Evolutionary conservation across 805 yeast genomes (phyloP), one percentile per base, ranked within the genome.

Genomic region (Candida boleticola): DNA sequence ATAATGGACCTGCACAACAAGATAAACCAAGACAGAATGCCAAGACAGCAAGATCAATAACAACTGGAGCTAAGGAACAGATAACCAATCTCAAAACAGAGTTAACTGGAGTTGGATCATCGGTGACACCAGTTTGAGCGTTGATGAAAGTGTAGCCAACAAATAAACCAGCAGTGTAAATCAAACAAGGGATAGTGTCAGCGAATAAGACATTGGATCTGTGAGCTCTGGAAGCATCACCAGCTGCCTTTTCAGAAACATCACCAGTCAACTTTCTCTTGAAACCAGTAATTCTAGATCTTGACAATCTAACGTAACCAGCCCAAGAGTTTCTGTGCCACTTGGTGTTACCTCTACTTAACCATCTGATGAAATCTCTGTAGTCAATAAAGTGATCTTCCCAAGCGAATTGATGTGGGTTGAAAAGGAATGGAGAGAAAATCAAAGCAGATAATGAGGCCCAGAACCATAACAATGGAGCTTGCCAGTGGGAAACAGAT

Each of bases 351-450:
- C 95, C 95, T 75, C 93, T 82, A n/a, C 89, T 80, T 58, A 85
- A 72, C 95, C 95, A 85, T 72, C 88, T 79, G 58, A 90, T 83
- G 69, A 79, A 93, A 61, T 89, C 96, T 66, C 96, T 81, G 79
- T 93, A 93, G 66, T 93, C 99, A 63, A 92, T 81, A 70, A 92
- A 89, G 80, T 85, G 92, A 68, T 90, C 97, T 62, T 83, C 86
- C 90, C 95, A 85, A 39, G 97, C 82, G 66, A 90, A 93, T 74
- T 93, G 98, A 71, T 92, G 97, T 37, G 99, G 99, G 71, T 93
- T 93, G 80, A 89, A 93, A 47, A 93, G 60, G 65, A 92, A 89
- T 57, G 99, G 99, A 37, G 98, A 84, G 54, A 89, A 80, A 70
- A 89, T 77, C 70, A 93, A 76, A 3, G 98, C 87, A 37, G 89